phyloP scores from a whole-genome alignment of 495 filamentous ascomycete genomes.

The Lepraria neglecta region DNA sequence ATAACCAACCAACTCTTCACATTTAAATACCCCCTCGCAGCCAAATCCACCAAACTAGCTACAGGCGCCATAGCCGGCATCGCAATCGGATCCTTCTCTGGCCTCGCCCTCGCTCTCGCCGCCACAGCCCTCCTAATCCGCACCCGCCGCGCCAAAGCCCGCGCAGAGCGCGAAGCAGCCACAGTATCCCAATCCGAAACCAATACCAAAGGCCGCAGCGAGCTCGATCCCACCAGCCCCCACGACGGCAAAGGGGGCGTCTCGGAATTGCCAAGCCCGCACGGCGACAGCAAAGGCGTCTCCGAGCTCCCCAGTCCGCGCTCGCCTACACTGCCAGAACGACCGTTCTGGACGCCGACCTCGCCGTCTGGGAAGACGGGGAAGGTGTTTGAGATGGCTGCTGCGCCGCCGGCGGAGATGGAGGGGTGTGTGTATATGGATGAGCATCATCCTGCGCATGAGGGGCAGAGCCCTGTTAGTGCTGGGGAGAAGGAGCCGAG shows the following conservation, averaged over 20 bases:
- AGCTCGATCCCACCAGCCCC: not conserved
- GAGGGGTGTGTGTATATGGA: constrained; percentile 22
- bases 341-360: not conserved
- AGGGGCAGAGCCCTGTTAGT: not conserved
- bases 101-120: constrained; percentile 1
- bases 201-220: constrained; percentile 11
- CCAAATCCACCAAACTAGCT: not conserved
- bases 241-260: not conserved
- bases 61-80: constrained; percentile 27
- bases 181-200: constrained; percentile 6
- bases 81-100: constrained; percentile 18
- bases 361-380: constrained; percentile 3
- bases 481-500: not conserved
- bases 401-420: constrained; percentile 23
- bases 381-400: not conserved
- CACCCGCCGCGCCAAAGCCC: constrained; percentile 13
- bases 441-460: constrained; percentile 27
- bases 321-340: constrained; percentile 1
- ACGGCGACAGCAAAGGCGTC: not conserved
- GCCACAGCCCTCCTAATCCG: constrained; percentile 19
- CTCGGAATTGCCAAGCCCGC: constrained; percentile 8
- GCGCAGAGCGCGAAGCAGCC: constrained; percentile 9
- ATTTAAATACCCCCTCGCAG: constrained; percentile 23
- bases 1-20: constrained; percentile 28
- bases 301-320: constrained; percentile 1